Conservation (phyloP, 2,329 filamentous ascomycete species). For the Sporothrix humicola region DNA sequence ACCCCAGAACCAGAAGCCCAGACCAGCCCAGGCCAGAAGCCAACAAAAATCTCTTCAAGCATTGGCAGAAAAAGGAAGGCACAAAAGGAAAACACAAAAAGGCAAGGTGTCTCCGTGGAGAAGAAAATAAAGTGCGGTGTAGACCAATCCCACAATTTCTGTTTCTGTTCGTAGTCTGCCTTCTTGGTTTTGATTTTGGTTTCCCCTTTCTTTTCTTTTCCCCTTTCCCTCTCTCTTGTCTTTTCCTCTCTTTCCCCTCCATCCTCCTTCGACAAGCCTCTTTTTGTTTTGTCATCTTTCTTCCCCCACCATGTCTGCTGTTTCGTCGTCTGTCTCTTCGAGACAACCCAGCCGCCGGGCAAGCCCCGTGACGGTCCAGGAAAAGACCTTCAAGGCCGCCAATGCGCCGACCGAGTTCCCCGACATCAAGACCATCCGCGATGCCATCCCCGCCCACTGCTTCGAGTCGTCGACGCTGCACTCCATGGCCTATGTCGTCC, state of each 20-base stretch:
- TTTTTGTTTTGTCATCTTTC: background rate
- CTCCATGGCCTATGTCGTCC: conserved; percentile 81
- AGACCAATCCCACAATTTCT: background rate
- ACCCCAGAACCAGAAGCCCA: background rate
- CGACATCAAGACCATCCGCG: conserved; percentile 89
- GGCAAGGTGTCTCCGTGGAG: conserved; percentile 5
- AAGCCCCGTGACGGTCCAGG: background rate
- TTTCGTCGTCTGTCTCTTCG: conserved; percentile 30
- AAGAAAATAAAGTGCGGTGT: conserved; percentile 7
- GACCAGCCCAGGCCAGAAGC: background rate
- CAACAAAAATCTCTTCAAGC: conserved; percentile 1
- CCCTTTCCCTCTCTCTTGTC: background rate
- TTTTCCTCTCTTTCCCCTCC: background rate
- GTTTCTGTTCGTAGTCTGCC: background rate
- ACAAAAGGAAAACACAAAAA: no score
- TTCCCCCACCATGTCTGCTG: conserved; percentile 19
- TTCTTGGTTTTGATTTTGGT: no score
- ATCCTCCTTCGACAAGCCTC: background rate
- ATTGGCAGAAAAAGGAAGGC: background rate
- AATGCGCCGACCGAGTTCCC: conserved; percentile 45
- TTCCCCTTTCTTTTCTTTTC: background rate
- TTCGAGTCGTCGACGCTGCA: conserved; percentile 80
- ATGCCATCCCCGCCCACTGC: conserved; percentile 97
- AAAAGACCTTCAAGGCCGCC: conserved; percentile 5
- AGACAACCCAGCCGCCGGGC: conserved; percentile 29